These are phyloP conservation scores for Colletotrichum tropicicola DNA, from an alignment of 2,329 filamentous ascomycete genomes.

Conservation along the genomic window DNA sequence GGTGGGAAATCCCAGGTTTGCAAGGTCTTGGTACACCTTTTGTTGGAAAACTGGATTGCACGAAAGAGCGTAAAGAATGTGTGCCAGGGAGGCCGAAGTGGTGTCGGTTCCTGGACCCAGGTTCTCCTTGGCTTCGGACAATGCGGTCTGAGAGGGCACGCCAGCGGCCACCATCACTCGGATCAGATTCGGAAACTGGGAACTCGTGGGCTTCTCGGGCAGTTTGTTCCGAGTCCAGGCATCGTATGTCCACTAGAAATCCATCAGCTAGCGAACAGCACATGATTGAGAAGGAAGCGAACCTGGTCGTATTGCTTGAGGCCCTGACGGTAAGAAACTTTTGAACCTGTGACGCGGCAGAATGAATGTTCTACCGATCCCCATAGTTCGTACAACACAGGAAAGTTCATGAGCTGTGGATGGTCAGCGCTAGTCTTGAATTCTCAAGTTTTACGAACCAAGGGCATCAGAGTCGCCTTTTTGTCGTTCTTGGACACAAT, in stretches of 20 bases:
- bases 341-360: neutral
- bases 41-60: conserved; percentile 37
- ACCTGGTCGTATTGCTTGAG: conserved; percentile 2
- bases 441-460: conserved; percentile 30
- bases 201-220: conserved; percentile 18
- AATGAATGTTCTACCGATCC: neutral
- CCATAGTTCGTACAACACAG: neutral
- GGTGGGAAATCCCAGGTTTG: conserved; percentile 30
- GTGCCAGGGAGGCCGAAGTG: conserved; percentile 40
- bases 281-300: no score
- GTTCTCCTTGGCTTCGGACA: conserved; percentile 41
- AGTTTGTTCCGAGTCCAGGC: neutral
- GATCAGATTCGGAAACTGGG: conserved; percentile 32
- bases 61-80: conserved; percentile 40
- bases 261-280: no score
- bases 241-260: neutral
- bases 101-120: conserved; percentile 42
- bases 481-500: conserved; percentile 40
- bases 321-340: neutral
- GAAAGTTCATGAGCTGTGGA: conserved; percentile 6
- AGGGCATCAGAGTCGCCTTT: conserved; percentile 39
- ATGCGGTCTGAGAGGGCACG: conserved; percentile 34
- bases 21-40: conserved; percentile 34
- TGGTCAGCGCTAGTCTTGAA: neutral
- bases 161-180: conserved; percentile 32